phyloP scores from a whole-genome alignment of 2,329 filamentous ascomycete species.

The Neoscytalidium dimidiatum region DNA sequence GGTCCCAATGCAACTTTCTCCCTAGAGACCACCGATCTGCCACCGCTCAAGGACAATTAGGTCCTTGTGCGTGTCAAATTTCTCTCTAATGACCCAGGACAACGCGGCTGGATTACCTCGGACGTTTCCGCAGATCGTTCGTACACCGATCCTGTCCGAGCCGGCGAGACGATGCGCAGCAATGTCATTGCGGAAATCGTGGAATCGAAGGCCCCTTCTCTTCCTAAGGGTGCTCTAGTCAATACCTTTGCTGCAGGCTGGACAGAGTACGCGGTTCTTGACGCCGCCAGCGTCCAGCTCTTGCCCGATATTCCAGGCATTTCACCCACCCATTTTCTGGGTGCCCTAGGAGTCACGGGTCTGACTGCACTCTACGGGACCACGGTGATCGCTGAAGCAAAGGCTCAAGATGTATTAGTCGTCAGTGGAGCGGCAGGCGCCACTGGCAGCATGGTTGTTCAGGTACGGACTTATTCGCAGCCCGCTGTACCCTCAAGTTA shows the following conservation, averaged over 20 bases:
- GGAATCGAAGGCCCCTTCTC: slow-evolving; percentile 58
- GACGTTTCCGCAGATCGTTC: slow-evolving; percentile 53
- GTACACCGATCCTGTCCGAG: slow-evolving; percentile 68
- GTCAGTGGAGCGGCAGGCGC: slow-evolving; percentile 77
- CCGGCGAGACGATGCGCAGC: slow-evolving; percentile 71
- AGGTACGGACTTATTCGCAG: neutral
- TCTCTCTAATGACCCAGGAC: slow-evolving; percentile 57
- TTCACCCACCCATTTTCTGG: slow-evolving; percentile 47
- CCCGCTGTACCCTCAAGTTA: neutral
- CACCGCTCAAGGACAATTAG: slow-evolving; percentile 40
- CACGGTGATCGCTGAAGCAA: slow-evolving; percentile 65
- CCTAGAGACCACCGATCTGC: slow-evolving; percentile 36
- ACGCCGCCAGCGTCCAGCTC: slow-evolving; percentile 35
- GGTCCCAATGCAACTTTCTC: slow-evolving; percentile 44
- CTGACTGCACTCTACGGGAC: slow-evolving; percentile 78
- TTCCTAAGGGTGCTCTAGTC: slow-evolving; percentile 61
- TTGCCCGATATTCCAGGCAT: slow-evolving; percentile 39
- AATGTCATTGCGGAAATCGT: slow-evolving; percentile 60
- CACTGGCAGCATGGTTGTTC: slow-evolving; percentile 69
- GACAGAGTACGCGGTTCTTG: slow-evolving; percentile 66
- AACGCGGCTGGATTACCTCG: slow-evolving; percentile 53
- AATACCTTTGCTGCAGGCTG: slow-evolving; percentile 57
- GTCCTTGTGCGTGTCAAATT: slow-evolving; percentile 50
- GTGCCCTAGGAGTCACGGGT: slow-evolving; percentile 54
- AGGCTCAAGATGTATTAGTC: slow-evolving; percentile 72